phyloP scores from a whole-genome alignment of 345 rosid genomes.

The Hypericum perforatum region DNA sequence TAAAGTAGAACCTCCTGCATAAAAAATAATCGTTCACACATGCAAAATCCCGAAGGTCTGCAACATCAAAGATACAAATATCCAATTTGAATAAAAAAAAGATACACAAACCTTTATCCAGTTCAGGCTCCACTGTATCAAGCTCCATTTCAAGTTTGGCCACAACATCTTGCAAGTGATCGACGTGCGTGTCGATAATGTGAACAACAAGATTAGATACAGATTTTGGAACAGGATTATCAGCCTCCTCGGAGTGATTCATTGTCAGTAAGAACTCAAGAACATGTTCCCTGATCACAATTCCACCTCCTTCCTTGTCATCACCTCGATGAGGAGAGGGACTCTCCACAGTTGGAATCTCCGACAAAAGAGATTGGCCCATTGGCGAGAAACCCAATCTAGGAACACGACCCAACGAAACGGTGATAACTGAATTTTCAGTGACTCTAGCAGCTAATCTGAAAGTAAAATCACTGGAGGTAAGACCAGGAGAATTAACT shows the following conservation, averaged over 20 bases:
- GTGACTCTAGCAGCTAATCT: slow-evolving; percentile 88
- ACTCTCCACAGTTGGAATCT: slow-evolving; percentile 78
- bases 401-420: slow-evolving; percentile 88
- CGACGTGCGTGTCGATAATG: slow-evolving; percentile 79
- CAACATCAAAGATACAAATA: no score
- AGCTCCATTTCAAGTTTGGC: slow-evolving; percentile 87
- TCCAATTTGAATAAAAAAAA: no score
- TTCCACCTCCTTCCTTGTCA: slow-evolving; percentile 50
- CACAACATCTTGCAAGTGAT: slow-evolving; percentile 85
- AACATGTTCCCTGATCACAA: slow-evolving; percentile 94
- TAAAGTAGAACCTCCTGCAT: slow-evolving; percentile 67
- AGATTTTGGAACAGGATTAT: slow-evolving; percentile 84
- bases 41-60: background rate
- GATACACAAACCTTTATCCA: slow-evolving; percentile 67
- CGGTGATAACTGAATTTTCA: slow-evolving; percentile 79
- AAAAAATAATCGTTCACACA: background rate
- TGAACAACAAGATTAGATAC: slow-evolving; percentile 87
- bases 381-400: slow-evolving; percentile 76
- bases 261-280: slow-evolving; percentile 85
- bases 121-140: slow-evolving; percentile 73
- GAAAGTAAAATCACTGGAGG: slow-evolving; percentile 67
- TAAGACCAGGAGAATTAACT: slow-evolving; percentile 89
- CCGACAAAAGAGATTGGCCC: slow-evolving; percentile 75
- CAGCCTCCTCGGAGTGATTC: slow-evolving; percentile 99
- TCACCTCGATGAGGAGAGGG: slow-evolving; percentile 35